Base-by-base conservation (phyloP, 176 grass and related monocot species). In the Oryza glaberrima region DNA sequence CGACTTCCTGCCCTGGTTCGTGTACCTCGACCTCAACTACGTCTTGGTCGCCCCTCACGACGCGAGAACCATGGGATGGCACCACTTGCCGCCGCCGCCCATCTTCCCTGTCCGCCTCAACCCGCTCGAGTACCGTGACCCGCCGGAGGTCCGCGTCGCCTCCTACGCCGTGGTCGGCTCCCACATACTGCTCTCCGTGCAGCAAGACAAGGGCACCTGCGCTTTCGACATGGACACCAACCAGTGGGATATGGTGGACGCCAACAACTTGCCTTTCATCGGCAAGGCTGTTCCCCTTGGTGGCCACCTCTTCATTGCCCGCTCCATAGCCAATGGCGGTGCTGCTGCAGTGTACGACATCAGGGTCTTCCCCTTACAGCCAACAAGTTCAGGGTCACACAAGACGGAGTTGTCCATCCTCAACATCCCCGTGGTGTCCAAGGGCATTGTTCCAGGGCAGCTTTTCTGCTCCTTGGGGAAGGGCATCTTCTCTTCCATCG, bases 121-220 rank as follows among this genome's bases (percentile, higher is more conserved):
- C 45, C 65, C 65, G 17, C 19, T 81, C 17, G 78, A 81, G 45
- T 70, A 69, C 30, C 78, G 65, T 6, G 19, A 69, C 6, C 28
- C 28, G 5, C 65, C 47, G 0, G 11, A 69, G 26, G 7, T 80
- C 0, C 22, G 23, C 0, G 65, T 69, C 17, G 12, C 26, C 3
- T 7, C 65, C 17, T 81, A 70, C 3, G 78, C 66, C 15, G 10
- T 69, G 2, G 66, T 81, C 6, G 66, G 65, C 26, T 81, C 78
- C 26, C 45, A 81, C 78, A 70, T 81, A 26, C 26, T 81, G 30
- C 78, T 81, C 11, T 81, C 66, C 6, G 38, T 52, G 16, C 28
- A 54, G 9, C 78, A 54, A 54, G 78, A 81, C 17, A 81, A 36
- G 78, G 78, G 78, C 9, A 81, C 66, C 10, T 81, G 61, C 19